Evolutionary conservation across 176 grass and related monocot genomes (phyloP).

Genomic region (Tuctoria greenei): DNA sequence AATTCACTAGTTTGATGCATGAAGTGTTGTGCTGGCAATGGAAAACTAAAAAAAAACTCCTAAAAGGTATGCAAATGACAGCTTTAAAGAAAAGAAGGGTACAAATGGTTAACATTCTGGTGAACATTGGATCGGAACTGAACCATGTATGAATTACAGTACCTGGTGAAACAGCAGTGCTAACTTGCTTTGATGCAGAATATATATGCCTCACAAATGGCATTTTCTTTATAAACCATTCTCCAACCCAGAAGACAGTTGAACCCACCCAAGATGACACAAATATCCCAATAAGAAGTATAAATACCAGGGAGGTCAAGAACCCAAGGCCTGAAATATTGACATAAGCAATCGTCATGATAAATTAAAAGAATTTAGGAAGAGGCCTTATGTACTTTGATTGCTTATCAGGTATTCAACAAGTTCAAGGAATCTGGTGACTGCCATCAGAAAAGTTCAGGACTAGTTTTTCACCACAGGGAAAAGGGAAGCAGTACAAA

Average conservation of each 20-base stretch:
- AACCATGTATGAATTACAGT: conserved; percentile 29
- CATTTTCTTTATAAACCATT: conserved; percentile 95
- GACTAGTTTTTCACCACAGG: neutral
- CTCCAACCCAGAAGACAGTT: conserved; percentile 94
- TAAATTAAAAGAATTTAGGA: conserved; percentile 19
- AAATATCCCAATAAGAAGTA: conserved; percentile 97
- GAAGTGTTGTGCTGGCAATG: neutral
- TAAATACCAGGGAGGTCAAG: conserved; percentile 90
- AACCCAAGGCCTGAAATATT: conserved; percentile 90
- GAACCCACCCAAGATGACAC: conserved; percentile 93
- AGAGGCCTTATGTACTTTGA: conserved; percentile 17
- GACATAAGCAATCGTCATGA: neutral
- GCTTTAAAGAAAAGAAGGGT: conserved; percentile 2
- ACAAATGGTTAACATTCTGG: neutral
- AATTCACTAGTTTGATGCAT: neutral
- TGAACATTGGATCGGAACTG: neutral
- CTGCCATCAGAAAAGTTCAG: neutral
- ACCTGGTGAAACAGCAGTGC: conserved; percentile 97
- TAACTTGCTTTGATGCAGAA: conserved; percentile 99
- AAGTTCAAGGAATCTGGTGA: neutral
- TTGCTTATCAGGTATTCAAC: neutral
- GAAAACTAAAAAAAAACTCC: neutral
- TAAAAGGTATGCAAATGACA: neutral
- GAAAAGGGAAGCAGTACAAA: conserved; percentile 4
- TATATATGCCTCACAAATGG: conserved; percentile 92